A percentile compares a stretch with the other conserved stretches of the same genome.
These are phyloP conservation scores for Phaeosphaeria sp. DNA, from an alignment of 2,329 filamentous ascomycete genomes.

Conservation along the genomic window DNA sequence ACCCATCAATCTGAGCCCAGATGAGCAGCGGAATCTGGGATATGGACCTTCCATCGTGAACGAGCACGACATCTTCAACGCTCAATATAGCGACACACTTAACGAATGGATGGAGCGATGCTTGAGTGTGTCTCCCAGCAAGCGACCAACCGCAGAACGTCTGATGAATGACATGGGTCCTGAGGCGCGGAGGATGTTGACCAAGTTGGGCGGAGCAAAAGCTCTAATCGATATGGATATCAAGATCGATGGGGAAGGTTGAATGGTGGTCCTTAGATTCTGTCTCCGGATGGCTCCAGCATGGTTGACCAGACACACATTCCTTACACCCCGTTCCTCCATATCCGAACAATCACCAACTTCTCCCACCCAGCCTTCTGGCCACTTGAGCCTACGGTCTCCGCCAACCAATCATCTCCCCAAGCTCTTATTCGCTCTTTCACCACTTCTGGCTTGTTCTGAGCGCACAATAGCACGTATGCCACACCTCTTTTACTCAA, in stretches of 20 bases:
- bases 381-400: constrained; percentile 82
- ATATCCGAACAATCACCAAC: constrained; percentile 86
- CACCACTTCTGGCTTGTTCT: constrained; percentile 83
- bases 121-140: constrained; percentile 9
- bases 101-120: constrained; percentile 34
- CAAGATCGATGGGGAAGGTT: constrained; percentile 10
- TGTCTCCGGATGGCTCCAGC: not conserved
- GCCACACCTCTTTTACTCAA: constrained; percentile 77
- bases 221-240: constrained; percentile 29
- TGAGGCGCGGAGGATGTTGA: constrained; percentile 18
- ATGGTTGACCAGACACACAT: not conserved
- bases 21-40: constrained; percentile 13
- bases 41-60: not conserved
- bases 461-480: constrained; percentile 87
- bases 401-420: constrained; percentile 71
- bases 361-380: constrained; percentile 94
- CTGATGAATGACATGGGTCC: constrained; percentile 21
- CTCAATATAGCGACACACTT: constrained; percentile 33
- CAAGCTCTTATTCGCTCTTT: constrained; percentile 66
- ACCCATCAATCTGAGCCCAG: constrained; percentile 28
- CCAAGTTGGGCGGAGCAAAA: constrained; percentile 19
- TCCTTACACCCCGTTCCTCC: constrained; percentile 56
- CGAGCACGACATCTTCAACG: constrained; percentile 2
- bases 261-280: not conserved
- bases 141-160: constrained; percentile 13